Base-by-base conservation (phyloP, 148 eudicot species). In the Chenopodium suecicum region DNA sequence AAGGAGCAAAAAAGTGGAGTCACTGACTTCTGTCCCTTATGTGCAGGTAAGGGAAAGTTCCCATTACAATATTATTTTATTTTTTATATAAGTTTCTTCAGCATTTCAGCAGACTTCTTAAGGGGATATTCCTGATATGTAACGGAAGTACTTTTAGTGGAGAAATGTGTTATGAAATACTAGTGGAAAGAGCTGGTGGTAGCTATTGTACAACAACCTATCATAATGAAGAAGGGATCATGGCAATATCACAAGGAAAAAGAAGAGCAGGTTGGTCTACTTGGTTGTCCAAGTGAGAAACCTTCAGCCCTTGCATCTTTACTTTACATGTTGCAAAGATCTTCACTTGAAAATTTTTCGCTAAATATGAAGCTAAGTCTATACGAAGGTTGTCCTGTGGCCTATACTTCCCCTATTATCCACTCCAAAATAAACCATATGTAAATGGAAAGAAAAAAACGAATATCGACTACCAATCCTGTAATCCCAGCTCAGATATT, bases 1-100 rank as follows among this genome's bases (percentile, higher is more conserved):
- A 44, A 14, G 46, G 60, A 27, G 31, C 54, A 44, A 44, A 62
- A 34, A 76, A 17, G 47, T 34, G 72, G 72, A 9, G 8, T 22
- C 25, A 44, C 12, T 77, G 34, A n/a, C 80, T 78, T 65, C 17
- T 46, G 79, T 64, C 27, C 70, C 6, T 20, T 34, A 77, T 23
- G 50, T 31, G 17, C 47, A 16, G 25, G 68, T 29, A 76, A 29
- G 22, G 69, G 7, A 32, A 58, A 76, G 25, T 32, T 60, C 12
- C 69, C 11, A 3, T 9, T 10, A 17, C 62, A 20, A 34, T 54
- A 32, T 29, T 20, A 74, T 50, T 17, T 41, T 5, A 41, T 5
- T 17, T 7, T 41, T 22, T 41, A 34, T 48, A 70, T 14, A 31
- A 77, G 54, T n/a, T 62, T 25, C 52, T 63, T 64, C 25, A 0